Conservation (phyloP, 352 stramenopile species). For the Saprolegnia parasitica region DNA sequence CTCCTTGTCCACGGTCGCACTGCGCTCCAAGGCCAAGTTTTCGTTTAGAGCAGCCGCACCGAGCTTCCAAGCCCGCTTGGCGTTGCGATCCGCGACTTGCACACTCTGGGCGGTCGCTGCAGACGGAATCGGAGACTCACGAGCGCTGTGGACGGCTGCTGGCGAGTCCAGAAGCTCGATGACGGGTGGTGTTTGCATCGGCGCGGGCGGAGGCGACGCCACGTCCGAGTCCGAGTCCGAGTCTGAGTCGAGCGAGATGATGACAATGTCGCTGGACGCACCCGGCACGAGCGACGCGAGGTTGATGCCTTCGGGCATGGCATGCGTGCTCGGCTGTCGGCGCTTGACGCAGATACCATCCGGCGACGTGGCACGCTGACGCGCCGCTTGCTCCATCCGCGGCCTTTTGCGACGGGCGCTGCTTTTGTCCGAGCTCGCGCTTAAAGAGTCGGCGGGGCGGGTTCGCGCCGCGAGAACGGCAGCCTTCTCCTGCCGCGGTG, state of each 20-base stretch:
- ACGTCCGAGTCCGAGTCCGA: neutral
- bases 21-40: too few species aligned
- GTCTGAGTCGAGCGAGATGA: constrained; percentile 5
- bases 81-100: too few species aligned
- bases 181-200: neutral
- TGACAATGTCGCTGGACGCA: constrained; percentile 8
- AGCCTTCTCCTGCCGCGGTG: too few species aligned
- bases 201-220: neutral
- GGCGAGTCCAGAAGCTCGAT: neutral
- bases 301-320: neutral
- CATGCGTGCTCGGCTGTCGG: neutral
- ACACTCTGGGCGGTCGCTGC: too few species aligned
- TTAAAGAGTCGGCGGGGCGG: neutral
- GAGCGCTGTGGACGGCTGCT: neutral
- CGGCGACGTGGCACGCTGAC: too few species aligned
- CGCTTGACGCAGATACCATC: too few species aligned
- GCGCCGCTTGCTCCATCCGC: too few species aligned
- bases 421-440: neutral
- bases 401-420: neutral
- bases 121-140: too few species aligned
- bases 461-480: too few species aligned
- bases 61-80: too few species aligned
- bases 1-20: neutral
- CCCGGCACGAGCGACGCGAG: constrained; percentile 1
- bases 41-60: too few species aligned